phyloP scores from a whole-genome alignment of 2,329 filamentous ascomycete species.

The Tolypocladium paradoxum region DNA sequence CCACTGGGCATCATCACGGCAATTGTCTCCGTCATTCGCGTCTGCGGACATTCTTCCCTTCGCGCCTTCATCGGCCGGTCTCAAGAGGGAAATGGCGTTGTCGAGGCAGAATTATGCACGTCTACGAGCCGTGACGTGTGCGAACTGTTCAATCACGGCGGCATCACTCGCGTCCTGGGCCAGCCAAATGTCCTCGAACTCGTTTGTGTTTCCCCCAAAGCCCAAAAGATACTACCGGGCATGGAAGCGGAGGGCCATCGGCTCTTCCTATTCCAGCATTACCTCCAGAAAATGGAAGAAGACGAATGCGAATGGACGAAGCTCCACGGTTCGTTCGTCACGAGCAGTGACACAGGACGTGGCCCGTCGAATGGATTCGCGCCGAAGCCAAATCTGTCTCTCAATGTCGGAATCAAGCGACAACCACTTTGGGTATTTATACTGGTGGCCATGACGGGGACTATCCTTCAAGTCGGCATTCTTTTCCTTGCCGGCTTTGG shows the following conservation, averaged over 20 bases:
- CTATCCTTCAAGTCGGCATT: conserved; percentile 7
- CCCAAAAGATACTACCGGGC: not conserved
- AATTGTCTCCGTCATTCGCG: conserved; percentile 19
- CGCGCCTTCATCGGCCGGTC: conserved; percentile 28
- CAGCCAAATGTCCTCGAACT: conserved; percentile 21
- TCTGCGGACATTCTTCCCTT: conserved; percentile 18
- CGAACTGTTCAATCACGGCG: conserved; percentile 23
- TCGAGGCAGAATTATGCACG: conserved; percentile 28
- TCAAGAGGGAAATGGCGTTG: conserved; percentile 19
- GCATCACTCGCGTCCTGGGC: conserved; percentile 21
- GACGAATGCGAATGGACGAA: not conserved
- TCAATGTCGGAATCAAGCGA: conserved; percentile 7
- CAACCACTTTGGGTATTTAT: conserved; percentile 3
- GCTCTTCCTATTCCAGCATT: not conserved
- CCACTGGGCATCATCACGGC: conserved; percentile 29
- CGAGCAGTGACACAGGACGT: not conserved
- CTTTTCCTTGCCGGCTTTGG: conserved; percentile 8
- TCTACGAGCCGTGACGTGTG: conserved; percentile 28
- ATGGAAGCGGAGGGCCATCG: not conserved
- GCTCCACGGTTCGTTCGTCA: not conserved
- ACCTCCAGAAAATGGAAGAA: not conserved
- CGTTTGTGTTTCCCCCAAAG: conserved; percentile 6
- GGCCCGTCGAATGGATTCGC: not conserved
- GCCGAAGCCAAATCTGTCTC: conserved; percentile 6
- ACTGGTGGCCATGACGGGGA: conserved; percentile 3